Conservation (phyloP, 2,329 filamentous ascomycete species). For the Chrysoporthe puriensis region DNA sequence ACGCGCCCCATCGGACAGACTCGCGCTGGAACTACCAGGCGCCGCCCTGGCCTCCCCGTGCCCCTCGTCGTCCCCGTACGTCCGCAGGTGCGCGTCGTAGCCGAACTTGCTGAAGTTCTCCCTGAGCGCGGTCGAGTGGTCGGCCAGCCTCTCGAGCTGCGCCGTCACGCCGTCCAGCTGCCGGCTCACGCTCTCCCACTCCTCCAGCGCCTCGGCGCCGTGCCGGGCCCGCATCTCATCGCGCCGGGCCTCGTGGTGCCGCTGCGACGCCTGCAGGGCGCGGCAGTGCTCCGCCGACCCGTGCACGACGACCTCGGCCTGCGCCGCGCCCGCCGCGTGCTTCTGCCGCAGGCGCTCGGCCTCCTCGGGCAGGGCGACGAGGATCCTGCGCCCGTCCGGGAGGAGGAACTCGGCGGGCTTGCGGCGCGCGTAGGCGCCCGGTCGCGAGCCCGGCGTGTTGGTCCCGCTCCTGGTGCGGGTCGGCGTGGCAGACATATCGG, state of each 20-base stretch:
- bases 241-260: conserved; percentile 55
- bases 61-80: conserved; percentile 38
- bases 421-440: conserved; percentile 34
- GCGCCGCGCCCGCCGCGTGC: conserved; percentile 41
- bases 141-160: conserved; percentile 58
- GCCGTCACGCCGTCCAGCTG: conserved; percentile 56
- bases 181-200: conserved; percentile 58
- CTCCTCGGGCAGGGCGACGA: conserved; percentile 62
- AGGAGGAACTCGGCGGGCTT: conserved; percentile 57
- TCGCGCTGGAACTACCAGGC: conserved; percentile 31
- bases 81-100: conserved; percentile 61
- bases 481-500: conserved; percentile 6
- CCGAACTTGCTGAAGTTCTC: conserved; percentile 68
- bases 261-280: conserved; percentile 54
- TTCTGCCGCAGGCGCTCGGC: conserved; percentile 50
- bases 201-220: conserved; percentile 46
- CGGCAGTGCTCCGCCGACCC: conserved; percentile 53
- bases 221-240: conserved; percentile 48
- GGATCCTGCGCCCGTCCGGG: conserved; percentile 58
- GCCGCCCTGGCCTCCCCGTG: conserved; percentile 41
- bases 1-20: conserved; percentile 20
- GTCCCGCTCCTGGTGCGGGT: conserved; percentile 7
- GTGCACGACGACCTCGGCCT: conserved; percentile 62
- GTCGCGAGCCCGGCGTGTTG: neutral
- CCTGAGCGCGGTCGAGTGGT: conserved; percentile 58